Evolutionary conservation across 495 filamentous ascomycete species (phyloP).

Genomic region (Hypoxylon lienhwacheense): DNA sequence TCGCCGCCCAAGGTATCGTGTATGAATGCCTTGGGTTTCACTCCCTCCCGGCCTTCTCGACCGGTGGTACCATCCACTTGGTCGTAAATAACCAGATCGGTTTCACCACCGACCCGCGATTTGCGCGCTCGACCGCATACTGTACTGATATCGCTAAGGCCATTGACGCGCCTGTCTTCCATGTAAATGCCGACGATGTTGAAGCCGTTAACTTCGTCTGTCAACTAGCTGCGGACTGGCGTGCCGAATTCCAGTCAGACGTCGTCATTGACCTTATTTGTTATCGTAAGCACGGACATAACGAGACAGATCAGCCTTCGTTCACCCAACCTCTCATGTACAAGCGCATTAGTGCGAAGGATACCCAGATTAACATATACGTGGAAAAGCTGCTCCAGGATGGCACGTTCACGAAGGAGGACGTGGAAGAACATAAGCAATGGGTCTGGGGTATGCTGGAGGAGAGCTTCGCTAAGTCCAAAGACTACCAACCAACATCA

Average conservation of each 20-base stretch:
- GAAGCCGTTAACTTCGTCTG: conserved; percentile 98
- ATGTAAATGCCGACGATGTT: conserved; percentile 97
- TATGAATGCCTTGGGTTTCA: conserved; percentile 99
- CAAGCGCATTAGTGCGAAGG: conserved; percentile 85
- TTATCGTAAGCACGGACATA: conserved; percentile 98
- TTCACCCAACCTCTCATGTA: conserved; percentile 99
- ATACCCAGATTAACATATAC: conserved; percentile 82
- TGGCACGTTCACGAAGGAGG: conserved; percentile 92
- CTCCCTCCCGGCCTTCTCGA: conserved; percentile 90
- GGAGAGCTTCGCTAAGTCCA: conserved; percentile 94
- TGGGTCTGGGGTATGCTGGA: conserved; percentile 99
- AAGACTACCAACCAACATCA: conserved; percentile 92
- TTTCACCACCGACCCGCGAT: conserved; percentile 99
- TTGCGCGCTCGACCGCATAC: conserved; percentile 94
- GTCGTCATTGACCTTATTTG: conserved; percentile 98
- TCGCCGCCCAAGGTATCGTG: conserved; percentile 93
- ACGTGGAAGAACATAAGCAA: conserved; percentile 98
- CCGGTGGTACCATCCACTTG: conserved; percentile 94
- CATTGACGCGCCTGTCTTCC: conserved; percentile 97
- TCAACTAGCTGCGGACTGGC: conserved; percentile 94
- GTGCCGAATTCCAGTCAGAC: conserved; percentile 95
- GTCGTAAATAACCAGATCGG: conserved; percentile 99
- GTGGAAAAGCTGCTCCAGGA: conserved; percentile 84
- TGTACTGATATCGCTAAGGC: conserved; percentile 99
- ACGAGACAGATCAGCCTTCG: conserved; percentile 98